phyloP scores from a whole-genome alignment of 2,329 filamentous ascomycete species.

The Aspergillus calidoustus region DNA sequence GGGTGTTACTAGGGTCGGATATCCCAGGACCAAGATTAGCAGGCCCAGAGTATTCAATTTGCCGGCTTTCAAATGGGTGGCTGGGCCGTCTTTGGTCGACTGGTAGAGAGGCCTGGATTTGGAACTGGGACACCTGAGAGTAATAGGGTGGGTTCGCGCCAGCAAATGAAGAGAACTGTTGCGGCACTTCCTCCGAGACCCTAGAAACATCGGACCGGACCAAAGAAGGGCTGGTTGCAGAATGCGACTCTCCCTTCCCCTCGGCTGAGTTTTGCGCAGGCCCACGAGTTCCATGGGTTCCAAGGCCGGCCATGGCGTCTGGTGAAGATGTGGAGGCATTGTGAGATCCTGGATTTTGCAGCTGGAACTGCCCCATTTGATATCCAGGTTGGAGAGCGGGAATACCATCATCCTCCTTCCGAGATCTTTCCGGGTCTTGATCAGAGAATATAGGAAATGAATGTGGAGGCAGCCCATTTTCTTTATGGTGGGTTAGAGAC shows the following conservation, averaged over 20 bases:
- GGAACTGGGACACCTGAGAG: slow-evolving; percentile 19
- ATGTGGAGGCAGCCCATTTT: slow-evolving; percentile 17
- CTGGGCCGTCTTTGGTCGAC: slow-evolving; percentile 14
- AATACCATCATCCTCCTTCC: neutral
- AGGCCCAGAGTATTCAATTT: slow-evolving; percentile 16
- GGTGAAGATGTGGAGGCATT: slow-evolving; percentile 14
- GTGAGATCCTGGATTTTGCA: slow-evolving; percentile 23
- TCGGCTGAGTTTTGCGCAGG: neutral
- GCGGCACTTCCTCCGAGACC: slow-evolving; percentile 7
- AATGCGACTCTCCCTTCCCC: neutral
- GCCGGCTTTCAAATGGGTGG: slow-evolving; percentile 16
- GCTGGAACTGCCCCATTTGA: slow-evolving; percentile 29
- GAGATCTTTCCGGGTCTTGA: neutral
- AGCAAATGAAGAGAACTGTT: slow-evolving; percentile 22
- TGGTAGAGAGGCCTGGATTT: slow-evolving; percentile 13
- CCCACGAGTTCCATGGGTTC: neutral
- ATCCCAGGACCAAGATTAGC: slow-evolving; percentile 27
- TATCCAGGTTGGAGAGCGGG: slow-evolving; percentile 17
- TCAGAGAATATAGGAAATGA: slow-evolving; percentile 3
- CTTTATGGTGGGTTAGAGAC: slow-evolving; percentile 15
- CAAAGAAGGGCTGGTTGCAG: slow-evolving; percentile 1
- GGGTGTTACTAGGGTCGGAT: slow-evolving; percentile 22
- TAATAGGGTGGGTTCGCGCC: slow-evolving; percentile 16
- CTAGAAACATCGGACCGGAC: slow-evolving; percentile 17
- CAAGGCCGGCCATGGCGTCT: neutral